Conservation (phyloP, 2,329 filamentous ascomycete species). For the Exophiala sideris region DNA sequence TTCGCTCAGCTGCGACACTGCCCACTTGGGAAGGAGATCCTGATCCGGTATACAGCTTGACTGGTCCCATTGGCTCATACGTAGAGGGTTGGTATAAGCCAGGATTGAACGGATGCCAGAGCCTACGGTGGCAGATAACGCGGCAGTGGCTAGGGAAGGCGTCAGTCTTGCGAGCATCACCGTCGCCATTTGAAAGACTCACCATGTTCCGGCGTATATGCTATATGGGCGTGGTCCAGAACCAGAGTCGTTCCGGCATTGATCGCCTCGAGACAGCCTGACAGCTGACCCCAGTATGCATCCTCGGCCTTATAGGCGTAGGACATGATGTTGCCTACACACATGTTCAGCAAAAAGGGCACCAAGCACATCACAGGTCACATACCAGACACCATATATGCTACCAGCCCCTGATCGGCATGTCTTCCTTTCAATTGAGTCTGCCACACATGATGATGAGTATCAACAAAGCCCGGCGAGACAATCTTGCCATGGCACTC, state of each 20-base stretch:
- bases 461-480: slow-evolving; percentile 34
- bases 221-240: slow-evolving; percentile 35
- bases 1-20: slow-evolving; percentile 26
- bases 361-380: not conserved
- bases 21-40: slow-evolving; percentile 29
- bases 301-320: slow-evolving; percentile 39
- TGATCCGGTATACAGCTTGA: slow-evolving; percentile 17
- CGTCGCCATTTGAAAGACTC: slow-evolving; percentile 26
- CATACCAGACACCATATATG: slow-evolving; percentile 41
- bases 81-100: slow-evolving; percentile 26
- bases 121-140: slow-evolving; percentile 28
- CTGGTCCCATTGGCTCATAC: slow-evolving; percentile 29
- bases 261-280: slow-evolving; percentile 20
- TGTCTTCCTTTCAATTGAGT: slow-evolving; percentile 39
- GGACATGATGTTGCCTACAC: slow-evolving; percentile 38
- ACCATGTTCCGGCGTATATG: slow-evolving; percentile 28
- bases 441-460: slow-evolving; percentile 45
- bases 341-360: not conserved
- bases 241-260: slow-evolving; percentile 28
- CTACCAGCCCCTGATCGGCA: slow-evolving; percentile 38
- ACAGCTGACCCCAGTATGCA: slow-evolving; percentile 40
- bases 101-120: slow-evolving; percentile 34
- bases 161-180: too few relatives aligned
- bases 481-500: slow-evolving; percentile 36
- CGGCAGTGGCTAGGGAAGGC: slow-evolving; percentile 28